These are phyloP conservation scores for Apiospora aurea DNA, from an alignment of 2,329 filamentous ascomycete genomes.

Conservation along the genomic window DNA sequence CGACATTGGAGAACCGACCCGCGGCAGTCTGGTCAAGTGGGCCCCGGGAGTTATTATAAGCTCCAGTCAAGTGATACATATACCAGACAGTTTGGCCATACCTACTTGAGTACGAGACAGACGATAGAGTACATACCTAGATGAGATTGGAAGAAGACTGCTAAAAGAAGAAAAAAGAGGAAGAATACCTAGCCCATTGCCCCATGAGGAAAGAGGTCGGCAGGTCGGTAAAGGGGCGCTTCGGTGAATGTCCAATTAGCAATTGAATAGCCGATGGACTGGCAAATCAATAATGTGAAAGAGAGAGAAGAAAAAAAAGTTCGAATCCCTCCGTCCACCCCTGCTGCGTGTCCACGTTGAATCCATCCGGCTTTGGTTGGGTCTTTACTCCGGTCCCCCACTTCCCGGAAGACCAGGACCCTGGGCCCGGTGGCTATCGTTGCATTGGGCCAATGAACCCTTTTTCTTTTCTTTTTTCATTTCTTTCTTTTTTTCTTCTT, in stretches of 20 bases:
- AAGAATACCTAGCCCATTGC: background rate
- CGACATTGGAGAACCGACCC: background rate
- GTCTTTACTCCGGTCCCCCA: slow-evolving; percentile 4
- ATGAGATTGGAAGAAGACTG: background rate
- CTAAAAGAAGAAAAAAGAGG: background rate
- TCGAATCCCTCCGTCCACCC: background rate
- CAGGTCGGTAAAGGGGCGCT: background rate
- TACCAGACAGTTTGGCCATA: too few species aligned
- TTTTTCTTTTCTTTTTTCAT: background rate
- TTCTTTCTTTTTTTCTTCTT: background rate
- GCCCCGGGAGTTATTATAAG: background rate
- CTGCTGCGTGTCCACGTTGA: background rate
- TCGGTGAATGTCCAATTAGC: background rate
- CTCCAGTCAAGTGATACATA: background rate
- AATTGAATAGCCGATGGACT: background rate
- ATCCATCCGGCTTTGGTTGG: background rate
- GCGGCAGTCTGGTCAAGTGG: background rate
- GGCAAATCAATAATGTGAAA: background rate
- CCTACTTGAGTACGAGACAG: too few species aligned
- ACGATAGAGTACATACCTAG: background rate
- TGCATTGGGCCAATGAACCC: background rate
- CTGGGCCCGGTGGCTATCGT: slow-evolving; percentile 16
- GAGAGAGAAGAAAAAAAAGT: background rate
- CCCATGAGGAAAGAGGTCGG: background rate
- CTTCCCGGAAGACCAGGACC: slow-evolving; percentile 4